These are phyloP conservation scores for Phytophthora pini DNA, from an alignment of 352 stramenopile genomes.

Conservation along the genomic window DNA sequence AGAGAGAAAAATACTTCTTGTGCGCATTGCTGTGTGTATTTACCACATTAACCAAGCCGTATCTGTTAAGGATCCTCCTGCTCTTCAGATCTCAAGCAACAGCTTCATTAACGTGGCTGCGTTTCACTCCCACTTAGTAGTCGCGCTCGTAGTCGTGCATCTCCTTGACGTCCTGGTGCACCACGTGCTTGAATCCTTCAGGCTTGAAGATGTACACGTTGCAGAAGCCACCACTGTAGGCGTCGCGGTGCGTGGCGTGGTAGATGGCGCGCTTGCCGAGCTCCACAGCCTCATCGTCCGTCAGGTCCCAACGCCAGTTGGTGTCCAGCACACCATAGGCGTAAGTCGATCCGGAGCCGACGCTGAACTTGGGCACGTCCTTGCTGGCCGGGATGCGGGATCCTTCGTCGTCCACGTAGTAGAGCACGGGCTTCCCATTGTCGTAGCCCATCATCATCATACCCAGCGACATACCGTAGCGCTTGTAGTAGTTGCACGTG, in stretches of 20 bases:
- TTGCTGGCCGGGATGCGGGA: slow-evolving; percentile 97
- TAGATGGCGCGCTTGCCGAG: slow-evolving; percentile 99
- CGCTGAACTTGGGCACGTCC: slow-evolving; percentile 97
- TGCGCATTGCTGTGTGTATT: slow-evolving; percentile 15
- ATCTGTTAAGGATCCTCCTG: no score
- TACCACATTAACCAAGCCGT: slow-evolving; percentile 4
- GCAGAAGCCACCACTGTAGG: slow-evolving; percentile 97
- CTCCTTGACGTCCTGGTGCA: slow-evolving; percentile 98
- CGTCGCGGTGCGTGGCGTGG: slow-evolving; percentile 99
- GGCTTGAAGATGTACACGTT: slow-evolving; percentile 98
- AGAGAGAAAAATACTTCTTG: not conserved
- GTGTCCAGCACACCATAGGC: slow-evolving; percentile 99
- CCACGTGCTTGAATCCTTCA: slow-evolving; percentile 97
- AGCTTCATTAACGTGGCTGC: not conserved
- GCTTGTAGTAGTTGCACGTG: slow-evolving; percentile 97
- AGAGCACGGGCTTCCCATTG: slow-evolving; percentile 97
- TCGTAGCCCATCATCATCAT: slow-evolving; percentile 99
- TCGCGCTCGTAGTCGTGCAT: slow-evolving; percentile 93
- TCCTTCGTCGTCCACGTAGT: slow-evolving; percentile 99
- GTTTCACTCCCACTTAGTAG: slow-evolving; percentile 41
- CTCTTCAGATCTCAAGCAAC: slow-evolving; percentile 6
- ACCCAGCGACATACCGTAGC: slow-evolving; percentile 95
- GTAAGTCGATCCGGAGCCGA: slow-evolving; percentile 99
- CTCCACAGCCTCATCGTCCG: slow-evolving; percentile 99
- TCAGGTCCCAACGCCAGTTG: slow-evolving; percentile 96